Base-by-base conservation (phyloP, 2,329 filamentous ascomycete genomes). In the Myriosclerotinia scirpicola region DNA sequence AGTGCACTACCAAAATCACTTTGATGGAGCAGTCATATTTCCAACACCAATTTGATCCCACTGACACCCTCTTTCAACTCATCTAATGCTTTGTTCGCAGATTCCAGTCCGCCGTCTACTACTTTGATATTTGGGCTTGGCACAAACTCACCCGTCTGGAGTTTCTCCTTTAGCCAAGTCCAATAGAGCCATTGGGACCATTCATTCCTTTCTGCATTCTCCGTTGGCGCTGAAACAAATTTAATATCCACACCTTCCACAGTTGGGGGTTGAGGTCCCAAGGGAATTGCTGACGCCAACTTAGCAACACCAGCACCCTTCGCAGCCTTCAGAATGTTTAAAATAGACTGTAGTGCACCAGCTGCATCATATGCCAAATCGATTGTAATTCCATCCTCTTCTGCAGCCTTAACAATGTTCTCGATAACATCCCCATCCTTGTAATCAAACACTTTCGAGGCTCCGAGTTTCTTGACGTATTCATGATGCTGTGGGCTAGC, bases 281-380 rank as follows among this genome's bases (percentile, higher is more conserved):
- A 74, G 77, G 87, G 80, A 36, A 86, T 75, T 0, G 85, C 86
- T 68, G 78, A 79, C 20, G 80, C 79, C 46, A 88, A 76, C 8
- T 81, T 84, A 42, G 73, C 71, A 5, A 85, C 70, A 1, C 80
- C 81, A 1, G 80, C 80, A 3, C 78, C 73, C 42, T 80, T 73
- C 2, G 80, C 81, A 4, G 83, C 83, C 64, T 86, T 84, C 74
- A 84, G 85, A 73, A 86, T 83, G 20, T 85, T 73, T 44, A 85
- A 78, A 53, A 79, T 80, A 3, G 79, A 79, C 5, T 54, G 20
- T 44, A 65, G n/a, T 5, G 36, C 26, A 30, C 64, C 65, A 58
- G 54, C 68, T 26, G 62, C 59, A 46, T 63, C 54, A 50, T 61
- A 69, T 20, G 30, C 67, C 15, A 53, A 36, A 56, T 65, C n/a